Percentiles rank a stretch among this genome's conserved stretches.
phyloP scores from a whole-genome alignment of 306 rosid genomes.

The Sechiopsis laciniata region DNA sequence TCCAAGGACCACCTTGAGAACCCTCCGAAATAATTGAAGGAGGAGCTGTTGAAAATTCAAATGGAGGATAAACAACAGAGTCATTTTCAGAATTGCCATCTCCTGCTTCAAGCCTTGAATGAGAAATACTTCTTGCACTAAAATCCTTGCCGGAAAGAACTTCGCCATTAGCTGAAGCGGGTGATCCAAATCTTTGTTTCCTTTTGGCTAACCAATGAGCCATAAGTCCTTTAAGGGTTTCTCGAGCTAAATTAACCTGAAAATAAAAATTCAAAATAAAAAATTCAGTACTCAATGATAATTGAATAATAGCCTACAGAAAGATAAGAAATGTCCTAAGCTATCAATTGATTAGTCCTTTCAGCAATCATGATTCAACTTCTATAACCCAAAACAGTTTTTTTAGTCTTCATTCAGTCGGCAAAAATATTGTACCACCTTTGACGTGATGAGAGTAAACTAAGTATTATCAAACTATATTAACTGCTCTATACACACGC shows the following conservation, averaged over 20 bases:
- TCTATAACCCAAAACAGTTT: background rate
- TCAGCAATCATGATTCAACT: background rate
- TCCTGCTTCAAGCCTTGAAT: constrained; percentile 73
- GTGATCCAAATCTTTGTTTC: constrained; percentile 66
- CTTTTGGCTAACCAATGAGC: constrained; percentile 80
- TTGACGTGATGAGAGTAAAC: no score
- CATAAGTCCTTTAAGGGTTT: constrained; percentile 94
- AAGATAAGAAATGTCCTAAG: constrained; percentile 21
- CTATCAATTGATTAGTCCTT: constrained; percentile 7
- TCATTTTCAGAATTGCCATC: constrained; percentile 76
- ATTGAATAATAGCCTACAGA: constrained; percentile 18
- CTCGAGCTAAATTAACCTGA: constrained; percentile 90
- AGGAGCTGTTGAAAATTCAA: constrained; percentile 77
- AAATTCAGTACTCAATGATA: constrained; percentile 13
- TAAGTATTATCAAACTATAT: background rate
- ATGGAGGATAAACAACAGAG: constrained; percentile 80
- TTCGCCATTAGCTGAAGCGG: constrained; percentile 72
- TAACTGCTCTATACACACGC: no score
- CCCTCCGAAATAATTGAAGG: constrained; percentile 95
- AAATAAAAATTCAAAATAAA: constrained; percentile 1
- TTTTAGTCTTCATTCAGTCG: background rate
- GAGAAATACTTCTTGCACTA: constrained; percentile 59
- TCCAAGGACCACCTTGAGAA: constrained; percentile 92
- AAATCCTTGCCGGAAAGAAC: constrained; percentile 68
- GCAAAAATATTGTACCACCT: no score